Base-by-base conservation (phyloP, 1,284 basidiomycete genomes). In the Sutorius eximius region DNA sequence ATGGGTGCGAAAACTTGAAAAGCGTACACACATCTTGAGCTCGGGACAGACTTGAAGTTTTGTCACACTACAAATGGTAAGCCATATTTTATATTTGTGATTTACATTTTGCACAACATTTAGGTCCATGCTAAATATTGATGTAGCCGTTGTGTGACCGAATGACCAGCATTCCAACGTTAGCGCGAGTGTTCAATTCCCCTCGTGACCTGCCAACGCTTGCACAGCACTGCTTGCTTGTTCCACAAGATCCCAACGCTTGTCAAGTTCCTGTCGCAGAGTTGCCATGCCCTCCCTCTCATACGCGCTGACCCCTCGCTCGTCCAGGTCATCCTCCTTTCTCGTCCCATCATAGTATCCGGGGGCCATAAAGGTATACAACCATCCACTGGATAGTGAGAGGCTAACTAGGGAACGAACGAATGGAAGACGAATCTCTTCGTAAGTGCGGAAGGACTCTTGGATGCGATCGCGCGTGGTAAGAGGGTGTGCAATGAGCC, bases 391-490 rank as follows among this genome's bases (percentile, higher is more conserved):
- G 32, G 57, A 55, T 0, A 57, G 11, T 7, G 66, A 60, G n/a
- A 46, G 22, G 5, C 36, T 34, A 6, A 62, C 61, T 7, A 66
- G 8, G 0, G 45, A 33, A 15, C 32, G 20, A 11, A 43, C 56
- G 22, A 65, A 61, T 4, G 66, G 64, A 9, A 70, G 62, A 3
- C 70, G 69, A 42, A 69, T 37, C 20, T 60, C 51, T 45, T 75
- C 63, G 40, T 73, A 75, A 2, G 74, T 61, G 6, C 52, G 44
- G 5, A 75, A 62, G 3, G 60, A 63, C 1, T 60, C 59, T 13
- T 55, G 52, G 12, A 66, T 52, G 15, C 52, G 64, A 5, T 56
- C 40, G 22, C 51, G 58, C 10, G 64, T 63, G 6, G 60, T 50
- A 2, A 61, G 59, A 4, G 61, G 63, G 42, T 70, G 63, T 0